Percentiles rank a stretch among this genome's conserved stretches.
Evolutionary conservation across 441 rosid genomes (phyloP).

Genomic region (California macrophylla): DNA sequence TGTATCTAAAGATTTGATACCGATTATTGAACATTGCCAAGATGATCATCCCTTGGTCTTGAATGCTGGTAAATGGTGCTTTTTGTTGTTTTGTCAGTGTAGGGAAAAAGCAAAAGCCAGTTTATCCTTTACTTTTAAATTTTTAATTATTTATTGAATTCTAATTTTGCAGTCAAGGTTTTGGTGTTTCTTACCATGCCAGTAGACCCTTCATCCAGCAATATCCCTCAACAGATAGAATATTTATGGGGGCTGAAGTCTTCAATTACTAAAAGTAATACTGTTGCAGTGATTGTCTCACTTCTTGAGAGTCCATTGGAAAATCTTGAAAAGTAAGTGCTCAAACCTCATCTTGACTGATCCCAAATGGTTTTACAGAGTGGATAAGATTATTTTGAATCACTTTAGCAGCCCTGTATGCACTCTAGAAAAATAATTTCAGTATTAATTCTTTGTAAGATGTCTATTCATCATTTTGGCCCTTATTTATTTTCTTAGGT

Average conservation of each 20-base stretch:
- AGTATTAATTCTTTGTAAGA: neutral
- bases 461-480: neutral
- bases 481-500: neutral
- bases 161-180: constrained; percentile 57
- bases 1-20: constrained; percentile 79
- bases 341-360: neutral
- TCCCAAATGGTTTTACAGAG: neutral
- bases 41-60: constrained; percentile 56
- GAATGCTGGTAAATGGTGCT: constrained; percentile 49
- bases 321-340: constrained; percentile 56
- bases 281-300: constrained; percentile 60
- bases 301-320: constrained; percentile 76
- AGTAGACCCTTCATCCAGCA: constrained; percentile 57
- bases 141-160: neutral
- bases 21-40: constrained; percentile 64
- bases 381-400: neutral
- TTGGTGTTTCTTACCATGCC: constrained; percentile 96
- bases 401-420: neutral
- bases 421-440: neutral
- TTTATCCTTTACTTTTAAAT: neutral
- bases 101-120: neutral
- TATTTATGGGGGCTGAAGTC: constrained; percentile 78
- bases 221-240: constrained; percentile 68
- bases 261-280: constrained; percentile 53
- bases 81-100: neutral